These are phyloP conservation scores for Daldinia childiae DNA, from an alignment of 495 filamentous ascomycete genomes.

Conservation along the genomic window DNA sequence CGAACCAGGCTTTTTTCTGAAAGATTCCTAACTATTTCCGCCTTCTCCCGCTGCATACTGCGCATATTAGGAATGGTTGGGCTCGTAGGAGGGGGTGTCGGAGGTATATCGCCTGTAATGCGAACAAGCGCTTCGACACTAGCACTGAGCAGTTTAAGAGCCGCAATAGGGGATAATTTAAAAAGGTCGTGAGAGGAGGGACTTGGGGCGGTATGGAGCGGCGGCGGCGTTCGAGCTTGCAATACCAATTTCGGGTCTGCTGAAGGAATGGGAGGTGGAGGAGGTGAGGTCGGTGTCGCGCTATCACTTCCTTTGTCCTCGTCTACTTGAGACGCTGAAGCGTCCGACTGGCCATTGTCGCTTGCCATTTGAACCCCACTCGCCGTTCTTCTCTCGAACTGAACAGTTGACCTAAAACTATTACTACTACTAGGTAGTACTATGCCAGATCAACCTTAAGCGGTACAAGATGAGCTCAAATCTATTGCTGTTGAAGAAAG, in stretches of 20 bases:
- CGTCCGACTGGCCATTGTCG: constrained; percentile 20
- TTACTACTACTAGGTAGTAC: not conserved
- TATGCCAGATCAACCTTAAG: not conserved
- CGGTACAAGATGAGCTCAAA: not conserved
- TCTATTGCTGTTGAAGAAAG: not conserved
- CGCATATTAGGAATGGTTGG: constrained; percentile 69
- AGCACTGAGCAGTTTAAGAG: constrained; percentile 79
- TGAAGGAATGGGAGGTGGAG: constrained; percentile 60
- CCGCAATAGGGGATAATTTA: constrained; percentile 73
- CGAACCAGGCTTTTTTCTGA: constrained; percentile 58
- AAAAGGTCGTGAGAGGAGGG: constrained; percentile 67
- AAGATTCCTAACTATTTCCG: constrained; percentile 63
- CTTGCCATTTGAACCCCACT: constrained; percentile 21
- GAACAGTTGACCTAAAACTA: not conserved
- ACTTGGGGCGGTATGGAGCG: constrained; percentile 42
- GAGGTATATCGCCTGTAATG: constrained; percentile 75
- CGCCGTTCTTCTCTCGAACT: not conserved
- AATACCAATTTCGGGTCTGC: constrained; percentile 55
- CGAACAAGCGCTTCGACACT: constrained; percentile 77
- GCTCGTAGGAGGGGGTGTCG: constrained; percentile 72
- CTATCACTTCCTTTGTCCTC: constrained; percentile 13
- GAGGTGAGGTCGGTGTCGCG: constrained; percentile 49
- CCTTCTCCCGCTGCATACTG: constrained; percentile 66
- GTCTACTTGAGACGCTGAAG: constrained; percentile 15
- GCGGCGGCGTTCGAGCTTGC: constrained; percentile 48